These are phyloP conservation scores for Pseudohalonectria lignicola DNA, from an alignment of 2,329 filamentous ascomycete genomes.

Conservation along the genomic window DNA sequence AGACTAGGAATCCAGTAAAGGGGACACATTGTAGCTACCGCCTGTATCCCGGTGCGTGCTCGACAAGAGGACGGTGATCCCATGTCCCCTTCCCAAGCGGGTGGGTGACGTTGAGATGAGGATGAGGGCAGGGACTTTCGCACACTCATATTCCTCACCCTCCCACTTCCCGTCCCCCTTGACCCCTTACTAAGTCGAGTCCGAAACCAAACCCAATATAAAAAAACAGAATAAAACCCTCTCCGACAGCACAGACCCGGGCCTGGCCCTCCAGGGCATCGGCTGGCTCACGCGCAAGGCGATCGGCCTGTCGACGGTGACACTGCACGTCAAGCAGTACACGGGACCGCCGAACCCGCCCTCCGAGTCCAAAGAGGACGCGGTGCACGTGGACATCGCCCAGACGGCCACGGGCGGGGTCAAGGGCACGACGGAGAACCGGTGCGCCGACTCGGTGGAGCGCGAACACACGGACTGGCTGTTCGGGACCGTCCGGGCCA, in stretches of 20 bases:
- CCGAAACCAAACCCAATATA: too few species aligned
- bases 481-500: conserved; percentile 61
- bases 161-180: too few species aligned
- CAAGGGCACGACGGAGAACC: conserved; percentile 47
- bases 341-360: conserved; percentile 29
- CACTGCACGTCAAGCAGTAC: conserved; percentile 50
- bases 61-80: too few species aligned
- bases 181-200: too few species aligned
- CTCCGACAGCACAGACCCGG: conserved; percentile 56
- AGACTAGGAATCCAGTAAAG: too few species aligned
- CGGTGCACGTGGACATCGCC: conserved; percentile 56
- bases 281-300: conserved; percentile 64
- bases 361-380: conserved; percentile 21
- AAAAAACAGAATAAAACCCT: conserved; percentile 68
- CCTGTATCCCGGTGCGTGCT: too few species aligned
- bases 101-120: too few species aligned
- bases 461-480: conserved; percentile 67
- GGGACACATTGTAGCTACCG: too few species aligned
- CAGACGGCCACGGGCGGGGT: conserved; percentile 64
- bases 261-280: conserved; percentile 62
- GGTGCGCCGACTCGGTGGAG: conserved; percentile 36
- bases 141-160: too few species aligned
- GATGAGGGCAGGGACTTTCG: too few species aligned
- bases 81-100: too few species aligned
- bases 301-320: conserved; percentile 58